A percentile compares a stretch with the other conserved stretches of the same genome.
phyloP scores from a whole-genome alignment of 164 flowering plant species.

The Liriodendron chinense region DNA sequence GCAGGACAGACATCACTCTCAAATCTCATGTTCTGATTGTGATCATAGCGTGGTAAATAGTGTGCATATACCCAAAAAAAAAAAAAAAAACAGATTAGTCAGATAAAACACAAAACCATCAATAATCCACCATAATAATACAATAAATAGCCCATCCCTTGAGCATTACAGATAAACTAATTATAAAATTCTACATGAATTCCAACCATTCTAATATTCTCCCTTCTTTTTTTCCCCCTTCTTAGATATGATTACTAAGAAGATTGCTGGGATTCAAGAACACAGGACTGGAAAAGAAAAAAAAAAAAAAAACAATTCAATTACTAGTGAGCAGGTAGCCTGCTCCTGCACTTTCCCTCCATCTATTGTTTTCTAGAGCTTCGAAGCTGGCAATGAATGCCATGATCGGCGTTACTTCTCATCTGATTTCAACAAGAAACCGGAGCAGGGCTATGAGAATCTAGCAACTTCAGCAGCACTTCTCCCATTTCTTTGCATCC shows the following conservation, averaged over 20 bases:
- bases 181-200: neutral
- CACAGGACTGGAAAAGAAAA: neutral
- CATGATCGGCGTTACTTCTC: neutral
- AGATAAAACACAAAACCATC: too few species aligned
- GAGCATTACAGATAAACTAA: neutral
- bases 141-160: neutral
- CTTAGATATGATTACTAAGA: neutral
- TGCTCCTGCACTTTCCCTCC: neutral
- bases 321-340: neutral
- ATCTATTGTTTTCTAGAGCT: neutral
- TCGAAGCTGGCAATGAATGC: neutral
- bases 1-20: too few species aligned
- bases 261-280: neutral
- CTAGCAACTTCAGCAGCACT: conserved; percentile 66
- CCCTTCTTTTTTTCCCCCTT: neutral
- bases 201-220: neutral
- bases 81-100: too few species aligned
- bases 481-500: conserved; percentile 96
- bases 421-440: conserved; percentile 13
- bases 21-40: too few species aligned
- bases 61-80: too few species aligned
- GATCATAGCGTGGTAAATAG: too few species aligned
- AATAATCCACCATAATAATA: neutral
- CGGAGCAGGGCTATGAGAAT: conserved; percentile 40
- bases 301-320: too few species aligned